Conservation (phyloP, 2,329 filamentous ascomycete genomes). For the Aspergillus carbonarius region DNA sequence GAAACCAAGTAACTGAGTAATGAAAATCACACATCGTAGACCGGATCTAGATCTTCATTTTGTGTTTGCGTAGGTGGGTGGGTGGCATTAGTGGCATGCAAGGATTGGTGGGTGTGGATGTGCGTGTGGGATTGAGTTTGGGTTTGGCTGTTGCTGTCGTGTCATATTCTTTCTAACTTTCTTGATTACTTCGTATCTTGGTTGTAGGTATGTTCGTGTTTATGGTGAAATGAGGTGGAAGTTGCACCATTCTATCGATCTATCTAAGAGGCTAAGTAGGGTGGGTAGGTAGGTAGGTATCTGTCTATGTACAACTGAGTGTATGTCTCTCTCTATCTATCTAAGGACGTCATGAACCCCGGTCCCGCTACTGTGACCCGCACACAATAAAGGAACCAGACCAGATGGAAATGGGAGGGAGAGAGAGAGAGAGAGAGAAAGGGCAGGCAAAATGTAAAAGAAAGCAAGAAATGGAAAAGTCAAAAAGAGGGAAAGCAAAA, state of each 20-base stretch:
- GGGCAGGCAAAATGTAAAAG: not conserved
- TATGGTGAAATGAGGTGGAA: not conserved
- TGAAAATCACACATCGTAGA: too few species aligned
- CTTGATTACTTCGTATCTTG: not conserved
- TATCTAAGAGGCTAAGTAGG: not conserved
- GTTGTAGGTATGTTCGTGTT: not conserved
- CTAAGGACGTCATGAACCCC: not conserved
- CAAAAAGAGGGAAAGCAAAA: not conserved
- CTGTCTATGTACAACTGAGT: not conserved
- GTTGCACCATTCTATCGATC: not conserved
- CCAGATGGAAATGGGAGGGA: not conserved
- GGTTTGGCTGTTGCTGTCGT: too few species aligned
- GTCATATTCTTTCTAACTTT: too few species aligned
- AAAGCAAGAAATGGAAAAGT: not conserved
- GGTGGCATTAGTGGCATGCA: too few species aligned
- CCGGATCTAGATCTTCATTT: too few species aligned
- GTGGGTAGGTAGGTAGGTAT: not conserved
- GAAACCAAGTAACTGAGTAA: too few species aligned
- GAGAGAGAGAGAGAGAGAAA: too few species aligned
- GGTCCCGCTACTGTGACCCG: not conserved
- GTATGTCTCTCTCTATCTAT: not conserved
- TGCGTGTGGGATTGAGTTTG: too few species aligned
- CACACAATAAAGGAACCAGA: not conserved
- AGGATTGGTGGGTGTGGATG: too few species aligned
- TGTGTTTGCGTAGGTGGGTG: too few species aligned